Percentiles rank a stretch among this genome's conserved stretches.
phyloP scores from a whole-genome alignment of 257 asterid genomes.

The Nicotiana attenuata region DNA sequence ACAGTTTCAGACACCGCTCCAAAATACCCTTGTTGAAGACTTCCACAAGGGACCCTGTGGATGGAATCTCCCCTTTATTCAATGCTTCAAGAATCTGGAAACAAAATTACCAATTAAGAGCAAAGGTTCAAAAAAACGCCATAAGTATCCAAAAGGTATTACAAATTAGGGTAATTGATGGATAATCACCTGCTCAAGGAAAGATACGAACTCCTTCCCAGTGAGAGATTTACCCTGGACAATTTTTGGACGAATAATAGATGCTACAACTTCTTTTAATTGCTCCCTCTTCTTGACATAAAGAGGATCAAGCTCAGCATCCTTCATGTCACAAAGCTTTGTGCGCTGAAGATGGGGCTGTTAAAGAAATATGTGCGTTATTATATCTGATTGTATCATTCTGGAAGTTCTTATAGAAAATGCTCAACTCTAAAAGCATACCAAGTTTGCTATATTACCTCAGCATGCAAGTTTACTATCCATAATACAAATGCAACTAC shows the following conservation, averaged over 20 bases:
- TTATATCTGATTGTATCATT: conserved; percentile 3
- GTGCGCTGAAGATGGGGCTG: conserved; percentile 99
- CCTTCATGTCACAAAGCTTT: conserved; percentile 93
- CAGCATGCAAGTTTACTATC: background rate
- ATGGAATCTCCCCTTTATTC: conserved; percentile 99
- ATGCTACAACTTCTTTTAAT: conserved; percentile 74
- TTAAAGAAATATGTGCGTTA: conserved; percentile 14
- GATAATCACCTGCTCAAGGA: conserved; percentile 74
- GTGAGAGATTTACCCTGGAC: conserved; percentile 93
- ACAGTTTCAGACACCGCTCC: conserved; percentile 74
- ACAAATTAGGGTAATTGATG: conserved; percentile 8
- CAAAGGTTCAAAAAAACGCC: background rate
- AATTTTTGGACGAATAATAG: conserved; percentile 87
- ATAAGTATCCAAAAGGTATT: background rate
- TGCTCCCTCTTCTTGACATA: conserved; percentile 79
- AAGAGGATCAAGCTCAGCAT: conserved; percentile 74
- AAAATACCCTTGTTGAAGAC: conserved; percentile 85
- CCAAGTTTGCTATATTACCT: background rate
- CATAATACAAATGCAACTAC: background rate
- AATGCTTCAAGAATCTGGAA: conserved; percentile 91
- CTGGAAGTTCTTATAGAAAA: background rate
- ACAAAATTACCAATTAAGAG: conserved; percentile 12
- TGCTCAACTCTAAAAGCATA: conserved; percentile 1
- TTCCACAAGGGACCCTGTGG: conserved; percentile 98
- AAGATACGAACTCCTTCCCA: conserved; percentile 88